A percentile compares a stretch with the other conserved stretches of the same genome.
phyloP scores from a whole-genome alignment of 306 rosid species.

The Acacia crassicarpa region DNA sequence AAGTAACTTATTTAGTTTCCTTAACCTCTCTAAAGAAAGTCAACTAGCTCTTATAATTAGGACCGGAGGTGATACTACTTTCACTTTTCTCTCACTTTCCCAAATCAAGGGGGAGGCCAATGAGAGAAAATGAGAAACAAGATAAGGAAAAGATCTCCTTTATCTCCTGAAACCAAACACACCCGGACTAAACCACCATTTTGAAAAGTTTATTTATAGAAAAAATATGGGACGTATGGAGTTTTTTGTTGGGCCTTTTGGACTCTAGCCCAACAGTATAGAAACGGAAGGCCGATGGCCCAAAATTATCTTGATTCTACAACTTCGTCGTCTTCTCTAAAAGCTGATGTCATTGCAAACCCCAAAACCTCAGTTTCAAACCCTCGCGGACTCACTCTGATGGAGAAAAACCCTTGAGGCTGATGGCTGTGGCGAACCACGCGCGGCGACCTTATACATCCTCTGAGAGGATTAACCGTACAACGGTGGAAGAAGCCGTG shows the following conservation, averaged over 20 bases:
- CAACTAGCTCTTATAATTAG: too few species aligned
- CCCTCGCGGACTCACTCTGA: background rate
- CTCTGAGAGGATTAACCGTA: constrained; percentile 14
- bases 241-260: background rate
- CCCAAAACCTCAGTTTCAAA: background rate
- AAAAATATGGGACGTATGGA: background rate
- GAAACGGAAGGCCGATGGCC: background rate
- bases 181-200: too few species aligned
- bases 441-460: constrained; percentile 17
- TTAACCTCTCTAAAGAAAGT: too few species aligned
- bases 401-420: background rate
- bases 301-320: background rate
- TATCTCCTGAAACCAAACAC: too few species aligned
- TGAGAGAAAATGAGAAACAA: too few species aligned
- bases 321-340: background rate
- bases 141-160: too few species aligned
- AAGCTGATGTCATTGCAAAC: background rate
- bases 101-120: too few species aligned
- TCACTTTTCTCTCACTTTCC: too few species aligned
- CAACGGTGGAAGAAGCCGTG: constrained; percentile 49
- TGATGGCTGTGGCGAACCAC: constrained; percentile 31
- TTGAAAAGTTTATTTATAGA: too few species aligned
- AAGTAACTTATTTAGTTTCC: too few species aligned
- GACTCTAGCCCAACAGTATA: background rate
- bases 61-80: too few species aligned